Base-by-base conservation (phyloP, 352 stramenopile species). In the Phytopythium mirpurense region DNA sequence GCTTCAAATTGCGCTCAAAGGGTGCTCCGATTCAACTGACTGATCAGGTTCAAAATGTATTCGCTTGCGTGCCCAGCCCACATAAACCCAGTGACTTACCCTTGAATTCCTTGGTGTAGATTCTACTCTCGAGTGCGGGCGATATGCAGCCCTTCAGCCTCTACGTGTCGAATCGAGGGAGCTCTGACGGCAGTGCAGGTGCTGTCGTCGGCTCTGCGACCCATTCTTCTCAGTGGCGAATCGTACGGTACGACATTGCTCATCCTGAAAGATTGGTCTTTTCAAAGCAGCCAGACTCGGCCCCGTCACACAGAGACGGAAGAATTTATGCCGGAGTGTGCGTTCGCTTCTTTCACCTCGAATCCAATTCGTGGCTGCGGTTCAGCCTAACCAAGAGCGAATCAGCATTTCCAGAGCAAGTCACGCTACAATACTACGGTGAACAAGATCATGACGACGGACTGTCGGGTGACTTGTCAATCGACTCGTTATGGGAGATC, bases 1-100 rank as follows among this genome's bases (percentile, higher is more conserved):
- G 77, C 0, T 88, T 86, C 56, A 87, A 90, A 46, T 60, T 88
- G 15, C 70, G 79, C 7, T 71, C 76, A 12, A 85, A 78, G 66
- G 79, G 79, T 23, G 63, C 76, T 16, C 75, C 77, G 47, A 74
- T 88, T 26, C 73, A 85, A 27, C 41, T 87, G 21, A 86, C 74
- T 7, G 79, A 90, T 41, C 79, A 90, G 65, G 76, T 86, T 57
- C 12, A 40, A 21, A 18, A 27, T 43, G 35, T 40, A n/a, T 12
- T 38, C 11, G 12, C 9, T 38, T 7, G 24, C 18, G 23, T 32
- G 6, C 18, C 23, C 14, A 7, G 26, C 18, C 18, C 6, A 12
- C 40, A 11, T 35, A 18, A 19, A 23, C 5, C 41, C 14, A 10
- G 6, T 2, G 11, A 10, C 37, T 44, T 43, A 52, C 27, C 5